Percentiles rank a stretch among this genome's conserved stretches.
Conservation (phyloP, 441 rosid genomes). For the Mallotus japonicus region DNA sequence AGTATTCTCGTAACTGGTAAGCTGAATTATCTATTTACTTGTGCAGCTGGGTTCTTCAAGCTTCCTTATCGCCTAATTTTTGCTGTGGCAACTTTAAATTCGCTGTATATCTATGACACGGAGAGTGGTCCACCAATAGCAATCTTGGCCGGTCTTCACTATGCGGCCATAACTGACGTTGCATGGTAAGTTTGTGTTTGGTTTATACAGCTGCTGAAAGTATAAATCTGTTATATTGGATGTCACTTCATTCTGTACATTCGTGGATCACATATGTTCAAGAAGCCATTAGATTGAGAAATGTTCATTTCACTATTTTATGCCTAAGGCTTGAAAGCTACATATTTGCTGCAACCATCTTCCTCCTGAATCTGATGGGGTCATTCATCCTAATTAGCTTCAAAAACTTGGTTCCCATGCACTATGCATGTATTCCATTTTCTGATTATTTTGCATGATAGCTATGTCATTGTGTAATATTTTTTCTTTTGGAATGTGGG, state of each 20-base stretch:
- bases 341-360: not conserved
- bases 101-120: slow-evolving; percentile 87
- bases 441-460: slow-evolving; percentile 3
- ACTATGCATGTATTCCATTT: slow-evolving; percentile 2
- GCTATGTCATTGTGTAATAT: not conserved
- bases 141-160: slow-evolving; percentile 87
- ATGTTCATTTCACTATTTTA: not conserved
- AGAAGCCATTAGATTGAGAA: not conserved
- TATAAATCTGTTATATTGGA: too few relatives aligned
- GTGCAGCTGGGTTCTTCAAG: slow-evolving; percentile 80
- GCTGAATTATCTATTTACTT: slow-evolving; percentile 23
- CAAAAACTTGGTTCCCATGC: not conserved
- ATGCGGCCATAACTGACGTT: slow-evolving; percentile 86
- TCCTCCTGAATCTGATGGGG: not conserved
- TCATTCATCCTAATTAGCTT: not conserved
- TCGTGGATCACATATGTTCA: not conserved
- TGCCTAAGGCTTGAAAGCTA: not conserved
- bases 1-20: slow-evolving; percentile 9
- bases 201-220: not conserved
- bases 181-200: slow-evolving; percentile 52
- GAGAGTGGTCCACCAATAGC: slow-evolving; percentile 70
- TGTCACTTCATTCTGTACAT: not conserved
- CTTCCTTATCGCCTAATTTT: slow-evolving; percentile 86
- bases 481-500: slow-evolving; percentile 10
- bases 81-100: slow-evolving; percentile 86